phyloP scores from a whole-genome alignment of 2,329 filamentous ascomycete species.

The Apiospora sp. region DNA sequence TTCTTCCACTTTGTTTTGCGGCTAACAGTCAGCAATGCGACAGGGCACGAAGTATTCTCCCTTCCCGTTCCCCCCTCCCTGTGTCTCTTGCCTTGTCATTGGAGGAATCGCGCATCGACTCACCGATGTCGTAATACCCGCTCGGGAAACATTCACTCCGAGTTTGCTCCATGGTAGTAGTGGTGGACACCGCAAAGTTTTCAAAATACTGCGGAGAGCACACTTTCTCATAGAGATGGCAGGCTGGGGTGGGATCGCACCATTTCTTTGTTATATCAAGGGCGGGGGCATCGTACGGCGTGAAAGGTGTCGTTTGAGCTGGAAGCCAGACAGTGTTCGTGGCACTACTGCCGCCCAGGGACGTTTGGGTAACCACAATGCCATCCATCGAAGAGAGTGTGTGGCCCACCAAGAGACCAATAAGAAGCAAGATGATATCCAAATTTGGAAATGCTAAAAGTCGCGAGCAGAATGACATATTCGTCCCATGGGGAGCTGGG shows the following conservation, averaged over 20 bases:
- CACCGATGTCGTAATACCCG: background rate
- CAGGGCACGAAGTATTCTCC: too few species aligned
- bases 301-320: background rate
- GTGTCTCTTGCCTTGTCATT: too few species aligned
- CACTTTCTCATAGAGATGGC: too few species aligned
- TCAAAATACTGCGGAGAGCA: background rate
- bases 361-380: background rate
- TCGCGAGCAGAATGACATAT: background rate
- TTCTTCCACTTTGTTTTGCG: too few species aligned
- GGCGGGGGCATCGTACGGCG: background rate
- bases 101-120: background rate
- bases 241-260: too few species aligned
- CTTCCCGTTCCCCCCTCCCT: too few species aligned
- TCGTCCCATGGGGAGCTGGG: too few species aligned
- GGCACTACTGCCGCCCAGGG: background rate
- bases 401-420: too few species aligned
- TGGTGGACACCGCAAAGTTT: too few species aligned
- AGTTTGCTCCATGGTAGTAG: background rate
- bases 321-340: background rate
- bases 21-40: too few species aligned
- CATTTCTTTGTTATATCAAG: background rate
- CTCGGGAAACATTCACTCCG: background rate
- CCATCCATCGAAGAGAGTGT: background rate
- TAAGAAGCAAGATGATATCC: too few species aligned
- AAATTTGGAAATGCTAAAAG: background rate